phyloP scores from a whole-genome alignment of 2,329 filamentous ascomycete species.

The Fusarium sp. region DNA sequence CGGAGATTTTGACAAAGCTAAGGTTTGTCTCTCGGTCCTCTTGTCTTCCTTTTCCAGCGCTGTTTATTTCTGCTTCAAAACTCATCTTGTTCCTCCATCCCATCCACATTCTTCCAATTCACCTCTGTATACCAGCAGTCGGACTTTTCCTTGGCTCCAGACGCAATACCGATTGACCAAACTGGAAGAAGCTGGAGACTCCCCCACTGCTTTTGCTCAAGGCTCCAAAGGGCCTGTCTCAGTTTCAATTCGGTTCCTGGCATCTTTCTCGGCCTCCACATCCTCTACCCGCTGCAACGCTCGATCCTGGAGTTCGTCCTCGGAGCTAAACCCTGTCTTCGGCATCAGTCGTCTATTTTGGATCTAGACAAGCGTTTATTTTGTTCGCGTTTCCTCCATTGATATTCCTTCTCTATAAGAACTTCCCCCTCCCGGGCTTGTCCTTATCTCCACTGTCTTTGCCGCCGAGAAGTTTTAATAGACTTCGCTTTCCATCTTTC shows the following conservation, averaged over 20 bases:
- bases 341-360: slow-evolving; percentile 37
- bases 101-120: slow-evolving; percentile 18
- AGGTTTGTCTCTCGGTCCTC: slow-evolving; percentile 21
- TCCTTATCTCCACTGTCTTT: slow-evolving; percentile 22
- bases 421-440: slow-evolving; percentile 25
- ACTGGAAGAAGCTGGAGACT: slow-evolving; percentile 31
- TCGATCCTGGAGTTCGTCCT: slow-evolving; percentile 32
- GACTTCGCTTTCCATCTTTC: slow-evolving; percentile 41
- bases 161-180: slow-evolving; percentile 28
- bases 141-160: slow-evolving; percentile 13
- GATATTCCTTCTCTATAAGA: slow-evolving; percentile 24
- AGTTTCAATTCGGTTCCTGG: slow-evolving; percentile 28
- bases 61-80: slow-evolving; percentile 35
- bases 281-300: slow-evolving; percentile 33
- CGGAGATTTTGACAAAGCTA: slow-evolving; percentile 49
- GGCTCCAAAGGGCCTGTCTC: slow-evolving; percentile 27
- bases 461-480: slow-evolving; percentile 32
- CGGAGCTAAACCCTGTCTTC: slow-evolving; percentile 36
- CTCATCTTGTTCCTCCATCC: slow-evolving; percentile 13
- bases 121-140: slow-evolving; percentile 10
- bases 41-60: slow-evolving; percentile 1
- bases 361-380: slow-evolving; percentile 45
- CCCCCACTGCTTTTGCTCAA: slow-evolving; percentile 13
- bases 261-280: slow-evolving; percentile 26
- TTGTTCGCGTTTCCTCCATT: slow-evolving; percentile 27